These are phyloP conservation scores for Neoarthrinium moseri DNA, from an alignment of 2,329 filamentous ascomycete genomes.

Conservation along the genomic window DNA sequence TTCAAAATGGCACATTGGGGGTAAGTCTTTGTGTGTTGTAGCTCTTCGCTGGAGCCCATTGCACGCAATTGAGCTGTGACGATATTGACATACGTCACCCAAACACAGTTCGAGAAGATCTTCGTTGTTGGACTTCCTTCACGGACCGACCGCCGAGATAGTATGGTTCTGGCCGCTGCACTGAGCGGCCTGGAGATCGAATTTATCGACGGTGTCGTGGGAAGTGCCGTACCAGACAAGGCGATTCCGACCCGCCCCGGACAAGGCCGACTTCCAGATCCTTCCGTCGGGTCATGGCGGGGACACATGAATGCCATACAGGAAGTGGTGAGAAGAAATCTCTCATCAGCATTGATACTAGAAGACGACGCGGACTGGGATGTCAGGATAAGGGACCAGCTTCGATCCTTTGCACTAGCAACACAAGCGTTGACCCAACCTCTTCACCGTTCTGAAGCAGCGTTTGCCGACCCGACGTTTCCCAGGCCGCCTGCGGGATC, in stretches of 20 bases:
- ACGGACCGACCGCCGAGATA: slow-evolving; percentile 51
- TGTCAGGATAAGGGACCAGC: slow-evolving; percentile 38
- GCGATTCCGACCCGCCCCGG: slow-evolving; percentile 31
- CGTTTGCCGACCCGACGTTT: not conserved
- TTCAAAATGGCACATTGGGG: not conserved
- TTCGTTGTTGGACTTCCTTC: slow-evolving; percentile 48
- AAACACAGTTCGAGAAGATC: slow-evolving; percentile 47
- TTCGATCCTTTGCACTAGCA: slow-evolving; percentile 27
- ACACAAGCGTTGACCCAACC: slow-evolving; percentile 18
- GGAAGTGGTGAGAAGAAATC: slow-evolving; percentile 41
- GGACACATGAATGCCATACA: slow-evolving; percentile 36
- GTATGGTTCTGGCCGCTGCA: slow-evolving; percentile 44
- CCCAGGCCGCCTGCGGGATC: not conserved
- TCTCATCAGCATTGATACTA: slow-evolving; percentile 40
- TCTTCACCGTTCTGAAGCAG: slow-evolving; percentile 12
- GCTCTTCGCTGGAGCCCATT: no score
- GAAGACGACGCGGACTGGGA: slow-evolving; percentile 52
- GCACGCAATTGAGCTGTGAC: no score
- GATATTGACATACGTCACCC: no score
- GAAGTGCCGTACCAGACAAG: slow-evolving; percentile 35
- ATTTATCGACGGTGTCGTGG: slow-evolving; percentile 45
- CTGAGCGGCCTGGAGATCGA: slow-evolving; percentile 42
- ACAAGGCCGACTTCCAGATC: slow-evolving; percentile 25
- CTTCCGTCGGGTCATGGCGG: slow-evolving; percentile 34
- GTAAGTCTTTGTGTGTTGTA: no score